Conservation (phyloP, 805 yeast species). For the Peterozyma xylosa region DNA sequence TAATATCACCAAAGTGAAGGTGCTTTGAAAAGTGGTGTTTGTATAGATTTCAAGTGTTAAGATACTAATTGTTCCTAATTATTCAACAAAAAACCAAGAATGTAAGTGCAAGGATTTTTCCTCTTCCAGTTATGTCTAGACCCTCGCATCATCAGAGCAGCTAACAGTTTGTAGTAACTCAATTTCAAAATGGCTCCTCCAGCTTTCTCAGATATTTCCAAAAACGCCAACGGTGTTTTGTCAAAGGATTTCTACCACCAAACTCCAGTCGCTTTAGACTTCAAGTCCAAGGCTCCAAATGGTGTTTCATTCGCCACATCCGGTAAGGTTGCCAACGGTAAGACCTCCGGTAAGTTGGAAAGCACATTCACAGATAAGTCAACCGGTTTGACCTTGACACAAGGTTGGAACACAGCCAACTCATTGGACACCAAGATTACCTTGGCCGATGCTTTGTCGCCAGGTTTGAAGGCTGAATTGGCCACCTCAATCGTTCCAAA, state of each 20-base stretch:
- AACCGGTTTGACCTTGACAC: conserved; percentile 87
- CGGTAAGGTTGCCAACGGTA: conserved; percentile 78
- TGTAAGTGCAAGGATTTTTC: too few relatives aligned
- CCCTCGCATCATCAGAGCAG: too few relatives aligned
- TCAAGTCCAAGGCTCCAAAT: conserved; percentile 91
- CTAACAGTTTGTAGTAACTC: too few relatives aligned
- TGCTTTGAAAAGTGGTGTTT: too few relatives aligned
- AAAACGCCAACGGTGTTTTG: conserved; percentile 85
- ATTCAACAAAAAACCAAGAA: too few relatives aligned
- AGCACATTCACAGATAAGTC: conserved; percentile 90
- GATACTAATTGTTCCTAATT: too few relatives aligned
- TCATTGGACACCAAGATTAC: conserved; percentile 89
- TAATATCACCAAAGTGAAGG: too few relatives aligned
- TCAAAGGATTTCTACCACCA: conserved; percentile 90
- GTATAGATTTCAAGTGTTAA: too few relatives aligned
- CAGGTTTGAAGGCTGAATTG: conserved; percentile 91
- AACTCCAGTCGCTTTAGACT: conserved; percentile 79
- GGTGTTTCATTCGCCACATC: conserved; percentile 92
- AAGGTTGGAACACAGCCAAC: conserved; percentile 97
- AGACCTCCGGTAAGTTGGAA: conserved; percentile 84
- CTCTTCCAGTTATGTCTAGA: too few relatives aligned
- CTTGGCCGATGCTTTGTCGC: conserved; percentile 84
- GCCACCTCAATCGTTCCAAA: conserved; percentile 86
- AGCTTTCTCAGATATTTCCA: conserved; percentile 89
- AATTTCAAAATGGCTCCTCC: conserved; percentile 59